Percentiles rank a stretch among this genome's conserved stretches.
These are phyloP conservation scores for Alnus glutinosa DNA, from an alignment of 306 rosid genomes.

Conservation along the genomic window DNA sequence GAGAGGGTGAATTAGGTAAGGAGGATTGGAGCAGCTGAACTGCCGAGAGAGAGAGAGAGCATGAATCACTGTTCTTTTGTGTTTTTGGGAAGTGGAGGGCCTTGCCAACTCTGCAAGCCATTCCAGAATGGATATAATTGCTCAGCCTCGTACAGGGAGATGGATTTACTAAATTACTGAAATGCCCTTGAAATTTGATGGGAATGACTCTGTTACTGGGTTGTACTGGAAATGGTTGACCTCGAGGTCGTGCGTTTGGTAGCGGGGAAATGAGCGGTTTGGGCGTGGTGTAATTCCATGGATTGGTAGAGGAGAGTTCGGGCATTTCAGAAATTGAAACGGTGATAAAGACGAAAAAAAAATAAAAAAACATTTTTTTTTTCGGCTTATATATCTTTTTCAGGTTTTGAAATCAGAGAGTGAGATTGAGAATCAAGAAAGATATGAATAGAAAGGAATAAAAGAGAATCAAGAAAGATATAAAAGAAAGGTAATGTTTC, in stretches of 20 bases:
- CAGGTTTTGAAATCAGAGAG: background rate
- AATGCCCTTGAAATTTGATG: background rate
- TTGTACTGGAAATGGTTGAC: background rate
- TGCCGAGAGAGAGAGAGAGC: conserved; percentile 41
- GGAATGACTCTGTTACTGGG: conserved; percentile 14
- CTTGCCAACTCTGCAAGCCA: conserved; percentile 96
- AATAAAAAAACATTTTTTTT: background rate
- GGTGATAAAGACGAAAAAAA: no score
- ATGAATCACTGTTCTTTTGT: background rate
- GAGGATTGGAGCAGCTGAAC: conserved; percentile 74
- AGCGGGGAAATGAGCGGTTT: conserved; percentile 25
- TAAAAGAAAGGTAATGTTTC: no score
- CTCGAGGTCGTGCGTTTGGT: background rate
- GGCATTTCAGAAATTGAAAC: background rate
- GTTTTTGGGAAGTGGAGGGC: conserved; percentile 25
- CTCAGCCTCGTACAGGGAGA: background rate
- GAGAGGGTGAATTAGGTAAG: conserved; percentile 30
- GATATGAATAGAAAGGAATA: no score
- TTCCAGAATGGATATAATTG: conserved; percentile 55
- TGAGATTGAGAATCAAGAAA: conserved; percentile 16
- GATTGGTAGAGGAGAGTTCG: background rate
- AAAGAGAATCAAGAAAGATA: no score
- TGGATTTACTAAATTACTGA: background rate
- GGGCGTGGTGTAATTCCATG: conserved; percentile 26
- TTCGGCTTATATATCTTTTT: background rate